Conservation (phyloP, 2,329 filamentous ascomycete species). For the Colletotrichum sublineola region DNA sequence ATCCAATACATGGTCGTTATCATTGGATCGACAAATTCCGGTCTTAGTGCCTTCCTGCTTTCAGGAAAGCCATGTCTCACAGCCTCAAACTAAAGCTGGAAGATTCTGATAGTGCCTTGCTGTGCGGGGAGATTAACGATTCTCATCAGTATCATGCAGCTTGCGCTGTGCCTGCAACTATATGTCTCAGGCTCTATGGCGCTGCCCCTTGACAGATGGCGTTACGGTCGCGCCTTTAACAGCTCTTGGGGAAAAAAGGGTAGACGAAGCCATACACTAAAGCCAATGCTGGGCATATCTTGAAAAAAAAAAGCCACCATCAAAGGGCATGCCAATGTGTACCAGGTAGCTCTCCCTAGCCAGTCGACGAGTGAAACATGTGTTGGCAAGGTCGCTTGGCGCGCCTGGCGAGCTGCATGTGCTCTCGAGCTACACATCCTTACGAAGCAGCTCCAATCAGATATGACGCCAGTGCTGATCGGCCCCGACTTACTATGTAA, state of each 20-base stretch:
- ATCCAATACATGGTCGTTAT: conserved; percentile 13
- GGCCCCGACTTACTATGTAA: background rate
- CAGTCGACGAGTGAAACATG: conserved; percentile 29
- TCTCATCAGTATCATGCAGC: background rate
- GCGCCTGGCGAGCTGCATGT: conserved; percentile 7
- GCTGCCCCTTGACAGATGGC: background rate
- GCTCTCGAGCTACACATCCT: background rate
- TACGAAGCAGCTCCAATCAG: background rate
- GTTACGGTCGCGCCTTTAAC: background rate
- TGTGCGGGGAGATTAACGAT: background rate
- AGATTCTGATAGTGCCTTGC: background rate
- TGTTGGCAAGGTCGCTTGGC: conserved; percentile 20
- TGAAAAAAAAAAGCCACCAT: background rate
- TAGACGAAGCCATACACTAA: background rate
- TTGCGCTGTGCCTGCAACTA: background rate
- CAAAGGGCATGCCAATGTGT: conserved; percentile 5
- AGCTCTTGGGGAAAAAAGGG: too few relatives aligned
- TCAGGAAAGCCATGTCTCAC: conserved; percentile 29
- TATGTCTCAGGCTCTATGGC: background rate
- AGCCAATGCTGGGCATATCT: background rate
- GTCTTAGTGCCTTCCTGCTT: conserved; percentile 16
- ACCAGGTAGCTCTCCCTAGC: conserved; percentile 10
- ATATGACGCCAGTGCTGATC: too few relatives aligned
- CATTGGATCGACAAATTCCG: conserved; percentile 8
- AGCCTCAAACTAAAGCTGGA: conserved; percentile 8